Conservation (phyloP, 305 asterid genomes). For the Fraxinus velutina region DNA sequence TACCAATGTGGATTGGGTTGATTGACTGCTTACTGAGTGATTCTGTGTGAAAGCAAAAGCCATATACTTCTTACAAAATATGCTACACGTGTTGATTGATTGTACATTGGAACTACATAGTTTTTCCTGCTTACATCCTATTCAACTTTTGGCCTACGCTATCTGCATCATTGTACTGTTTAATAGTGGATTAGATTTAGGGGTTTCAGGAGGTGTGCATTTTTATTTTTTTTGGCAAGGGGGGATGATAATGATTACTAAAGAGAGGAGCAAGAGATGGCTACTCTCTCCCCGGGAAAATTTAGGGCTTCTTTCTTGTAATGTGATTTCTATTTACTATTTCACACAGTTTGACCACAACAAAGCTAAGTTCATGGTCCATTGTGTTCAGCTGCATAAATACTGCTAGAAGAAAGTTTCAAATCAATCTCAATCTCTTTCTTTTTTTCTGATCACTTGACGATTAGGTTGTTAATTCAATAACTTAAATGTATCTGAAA, state of each 20-base stretch:
- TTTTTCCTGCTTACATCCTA: neutral
- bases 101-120: neutral
- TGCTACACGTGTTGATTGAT: neutral
- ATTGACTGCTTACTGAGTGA: neutral
- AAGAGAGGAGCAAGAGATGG: neutral
- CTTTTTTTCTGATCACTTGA: neutral
- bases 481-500: neutral
- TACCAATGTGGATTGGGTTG: neutral
- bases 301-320: neutral
- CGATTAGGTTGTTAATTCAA: neutral
- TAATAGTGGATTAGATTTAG: neutral
- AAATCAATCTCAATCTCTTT: neutral
- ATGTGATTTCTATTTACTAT: neutral
- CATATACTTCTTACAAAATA: neutral
- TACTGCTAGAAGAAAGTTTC: neutral
- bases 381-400: neutral
- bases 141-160: neutral
- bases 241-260: neutral
- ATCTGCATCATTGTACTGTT: neutral
- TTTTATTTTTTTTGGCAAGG: neutral
- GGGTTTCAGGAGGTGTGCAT: neutral
- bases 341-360: neutral
- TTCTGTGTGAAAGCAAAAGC: neutral
- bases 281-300: neutral
- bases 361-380: neutral